Percentiles rank a stretch among this genome's conserved stretches.
phyloP scores from a whole-genome alignment of 345 rosid species.

The Eucalyptus grandis region DNA sequence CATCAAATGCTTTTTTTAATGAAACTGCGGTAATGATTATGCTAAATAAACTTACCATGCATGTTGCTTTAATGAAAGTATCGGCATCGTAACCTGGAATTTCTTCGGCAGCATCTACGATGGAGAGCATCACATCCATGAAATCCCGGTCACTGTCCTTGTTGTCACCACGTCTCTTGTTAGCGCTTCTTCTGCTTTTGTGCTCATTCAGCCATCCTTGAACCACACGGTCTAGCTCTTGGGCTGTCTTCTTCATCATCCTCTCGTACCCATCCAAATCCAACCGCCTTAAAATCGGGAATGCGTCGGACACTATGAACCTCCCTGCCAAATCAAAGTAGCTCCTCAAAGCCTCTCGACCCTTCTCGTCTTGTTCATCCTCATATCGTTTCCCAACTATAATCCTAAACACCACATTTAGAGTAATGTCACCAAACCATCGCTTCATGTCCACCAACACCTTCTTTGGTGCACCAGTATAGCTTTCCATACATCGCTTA shows the following conservation, averaged over 20 bases:
- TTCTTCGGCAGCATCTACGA: not conserved
- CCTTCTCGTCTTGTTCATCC: not conserved
- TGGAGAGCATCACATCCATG: slow-evolving; percentile 14
- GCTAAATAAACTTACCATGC: not conserved
- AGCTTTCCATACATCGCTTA: not conserved
- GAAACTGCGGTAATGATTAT: not conserved
- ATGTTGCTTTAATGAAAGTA: slow-evolving; percentile 14
- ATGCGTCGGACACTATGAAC: slow-evolving; percentile 3
- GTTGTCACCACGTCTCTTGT: not conserved
- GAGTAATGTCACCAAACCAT: slow-evolving; percentile 11
- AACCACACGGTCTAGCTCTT: slow-evolving; percentile 4
- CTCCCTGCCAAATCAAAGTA: slow-evolving; percentile 2
- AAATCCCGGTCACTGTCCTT: slow-evolving; percentile 2
- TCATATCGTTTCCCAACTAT: slow-evolving; percentile 11
- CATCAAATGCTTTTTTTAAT: not conserved
- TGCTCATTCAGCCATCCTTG: slow-evolving; percentile 13
- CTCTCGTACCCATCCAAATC: slow-evolving; percentile 18
- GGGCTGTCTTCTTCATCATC: slow-evolving; percentile 5
- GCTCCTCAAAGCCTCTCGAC: not conserved
- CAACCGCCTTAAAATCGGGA: slow-evolving; percentile 20
- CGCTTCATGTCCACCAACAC: slow-evolving; percentile 6
- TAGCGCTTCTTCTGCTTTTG: not conserved
- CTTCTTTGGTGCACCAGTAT: not conserved
- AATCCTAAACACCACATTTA: slow-evolving; percentile 9
- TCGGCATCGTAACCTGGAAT: not conserved